A percentile compares a stretch with the other conserved stretches of the same genome.
phyloP scores from a whole-genome alignment of 371 early-diverging fungal species.

The Mucor piriformis region DNA sequence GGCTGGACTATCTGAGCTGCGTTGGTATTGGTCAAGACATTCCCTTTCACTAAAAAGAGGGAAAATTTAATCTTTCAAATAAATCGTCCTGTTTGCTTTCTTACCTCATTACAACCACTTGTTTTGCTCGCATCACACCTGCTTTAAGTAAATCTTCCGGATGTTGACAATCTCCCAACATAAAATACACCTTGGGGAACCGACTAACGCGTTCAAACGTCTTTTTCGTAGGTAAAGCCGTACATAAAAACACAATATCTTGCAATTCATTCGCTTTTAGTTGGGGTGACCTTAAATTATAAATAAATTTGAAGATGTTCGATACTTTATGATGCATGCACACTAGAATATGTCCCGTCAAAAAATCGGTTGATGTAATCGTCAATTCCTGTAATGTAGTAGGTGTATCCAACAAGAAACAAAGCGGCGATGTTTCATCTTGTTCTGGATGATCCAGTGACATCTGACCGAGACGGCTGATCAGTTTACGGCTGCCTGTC shows the following conservation, averaged over 20 bases:
- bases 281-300: conserved; percentile 46
- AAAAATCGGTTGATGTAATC: conserved; percentile 35
- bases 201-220: conserved; percentile 53
- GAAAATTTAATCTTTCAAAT: too few relatives aligned
- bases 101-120: conserved; percentile 63
- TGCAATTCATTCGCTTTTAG: conserved; percentile 45
- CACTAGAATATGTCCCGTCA: conserved; percentile 48
- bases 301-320: conserved; percentile 52
- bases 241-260: conserved; percentile 58
- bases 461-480: conserved; percentile 19
- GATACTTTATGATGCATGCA: conserved; percentile 50
- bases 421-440: conserved; percentile 38
- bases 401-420: conserved; percentile 50
- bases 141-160: conserved; percentile 63
- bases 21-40: conserved; percentile 37
- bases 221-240: conserved; percentile 39
- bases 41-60: conserved; percentile 48
- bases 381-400: conserved; percentile 31
- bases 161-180: conserved; percentile 60
- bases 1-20: conserved; percentile 50
- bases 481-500: conserved; percentile 28
- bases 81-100: too few relatives aligned
- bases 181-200: conserved; percentile 60
- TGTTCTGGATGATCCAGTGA: conserved; percentile 28
- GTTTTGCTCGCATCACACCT: conserved; percentile 57